Conservation (phyloP, 139 green algal species). For the Haematococcus sp. region DNA sequence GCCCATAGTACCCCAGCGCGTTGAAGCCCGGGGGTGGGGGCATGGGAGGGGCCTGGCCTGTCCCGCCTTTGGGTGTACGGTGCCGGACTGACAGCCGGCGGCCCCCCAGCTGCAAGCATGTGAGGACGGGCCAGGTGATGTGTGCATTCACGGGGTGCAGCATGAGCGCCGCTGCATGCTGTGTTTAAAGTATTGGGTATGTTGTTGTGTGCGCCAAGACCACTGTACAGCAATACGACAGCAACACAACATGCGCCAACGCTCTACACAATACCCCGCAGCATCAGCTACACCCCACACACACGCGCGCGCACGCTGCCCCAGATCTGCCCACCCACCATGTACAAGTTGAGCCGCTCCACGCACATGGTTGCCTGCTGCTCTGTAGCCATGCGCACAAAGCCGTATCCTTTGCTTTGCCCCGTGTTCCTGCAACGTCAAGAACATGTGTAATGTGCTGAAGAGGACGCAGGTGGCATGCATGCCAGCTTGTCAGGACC, state of each 20-base stretch:
- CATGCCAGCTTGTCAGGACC: neutral
- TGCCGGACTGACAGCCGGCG: neutral
- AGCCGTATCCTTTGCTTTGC: constrained; percentile 64
- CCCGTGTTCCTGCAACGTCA: constrained; percentile 18
- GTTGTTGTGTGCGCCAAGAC: too few species aligned
- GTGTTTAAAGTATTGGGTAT: too few species aligned
- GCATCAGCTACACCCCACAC: neutral
- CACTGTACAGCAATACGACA: too few species aligned
- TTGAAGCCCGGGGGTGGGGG: neutral
- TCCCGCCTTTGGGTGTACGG: neutral
- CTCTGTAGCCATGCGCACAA: constrained; percentile 66
- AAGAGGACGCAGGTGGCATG: neutral
- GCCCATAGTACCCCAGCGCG: neutral
- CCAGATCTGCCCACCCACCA: too few species aligned
- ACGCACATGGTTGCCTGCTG: constrained; percentile 42
- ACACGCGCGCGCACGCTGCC: too few species aligned
- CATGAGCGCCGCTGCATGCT: neutral
- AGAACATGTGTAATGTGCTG: neutral
- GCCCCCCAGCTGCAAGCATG: neutral
- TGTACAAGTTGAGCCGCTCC: constrained; percentile 32
- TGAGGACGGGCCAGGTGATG: neutral
- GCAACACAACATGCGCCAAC: neutral
- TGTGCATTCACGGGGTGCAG: too few species aligned
- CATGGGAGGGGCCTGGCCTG: neutral
- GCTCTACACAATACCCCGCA: neutral